Base-by-base conservation (phyloP, 2,329 filamentous ascomycete genomes). In the Sphaerulina populicola region DNA sequence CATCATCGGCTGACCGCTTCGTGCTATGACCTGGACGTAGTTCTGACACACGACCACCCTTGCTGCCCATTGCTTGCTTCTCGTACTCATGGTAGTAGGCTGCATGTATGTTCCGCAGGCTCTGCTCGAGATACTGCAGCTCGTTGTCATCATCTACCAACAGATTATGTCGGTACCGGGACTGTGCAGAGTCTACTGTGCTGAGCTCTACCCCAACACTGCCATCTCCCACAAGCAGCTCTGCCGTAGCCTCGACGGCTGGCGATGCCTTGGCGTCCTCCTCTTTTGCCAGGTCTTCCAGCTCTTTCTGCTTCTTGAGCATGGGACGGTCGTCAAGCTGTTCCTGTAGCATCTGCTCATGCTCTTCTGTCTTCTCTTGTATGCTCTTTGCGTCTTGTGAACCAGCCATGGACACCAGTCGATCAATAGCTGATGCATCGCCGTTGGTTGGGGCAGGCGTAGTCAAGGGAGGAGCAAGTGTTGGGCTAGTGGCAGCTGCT, bases 111-210 rank as follows among this genome's bases (percentile, higher is more conserved):
- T 77, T 75, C 6, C 81, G 80, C 10, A 98, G 75, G 60, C 89
- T 86, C 30, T 82, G 75, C 63, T 93, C 83, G 2, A 98, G 78
- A 53, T 84, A 79, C 7, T 77, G 74, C 3, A 98, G 78, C 67
- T 97, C 93, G 36, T 79, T 77, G 63, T 98, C 93, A 59, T 95
- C 85, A 63, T 98, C 88, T 52, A 86, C 83, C 12, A 98, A 78
- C 8, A 97, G 74, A 57, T 88, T 85, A 63, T 94, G 88, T 31
- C 80, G 75, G 51, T 76, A 73, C 46, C 73, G 75, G 54, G 67
- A 54, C 51, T 60, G 58, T 15, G 53, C 42, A 41, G 64, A 65
- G 44, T 63, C 47, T 2, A 46, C 27, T 14, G 46, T 40, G 27
- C 49, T 18, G 7, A 53, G 61, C 43, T 64, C 55, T 37, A 71